Evolutionary conservation across 1,139 yeast genomes (phyloP), one percentile per base, ranked within the genome.

Genomic region (Sugiyamaella sp.): DNA sequence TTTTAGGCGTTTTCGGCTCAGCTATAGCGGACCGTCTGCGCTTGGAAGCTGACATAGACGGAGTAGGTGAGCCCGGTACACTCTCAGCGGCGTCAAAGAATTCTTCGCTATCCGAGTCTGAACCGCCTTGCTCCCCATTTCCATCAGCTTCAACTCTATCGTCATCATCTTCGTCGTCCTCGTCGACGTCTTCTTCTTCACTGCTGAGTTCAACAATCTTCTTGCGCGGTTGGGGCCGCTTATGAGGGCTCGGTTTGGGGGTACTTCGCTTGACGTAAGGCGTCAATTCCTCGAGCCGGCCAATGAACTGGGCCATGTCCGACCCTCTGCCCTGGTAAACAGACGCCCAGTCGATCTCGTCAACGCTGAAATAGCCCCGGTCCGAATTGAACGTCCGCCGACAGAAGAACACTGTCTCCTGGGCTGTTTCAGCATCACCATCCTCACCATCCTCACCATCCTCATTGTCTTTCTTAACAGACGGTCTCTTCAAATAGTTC

Each of bases 331-430:
- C 58, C 4, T 47, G 45, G 35, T 59, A 57, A 21, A 57, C 17
- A 25, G 25, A 29, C n/a, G 46, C 33, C 62, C 61, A 60, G 38
- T 58, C 54, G 19, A 60, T 42, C 6, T 46, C 52, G 3, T 54
- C 58, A 22, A 32, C 16, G 2, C 55, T 24, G 37, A 46, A 49
- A n/a, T 41, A 19, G 16, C 52, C 45, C 14, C 46, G 32, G n/a
- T 49, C 48, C n/a, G 57, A 35, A 21, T 49, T 48, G 42, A 52
- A 46, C 0, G 55, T 54, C 25, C 55, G 43, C 17, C 59, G 46
- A 46, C 62, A 59, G 22, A 56, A 40, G 44, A 49, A 59, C 3
- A 24, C 32, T 33, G 27, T 40, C 14, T 37, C 48, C 6, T 44
- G 35, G 20, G 21, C 8, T 3, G 8, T 21, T 3, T 2, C 5